phyloP scores from a whole-genome alignment of 768 basidiomycete genomes.

The Rhodocollybia butyracea region DNA sequence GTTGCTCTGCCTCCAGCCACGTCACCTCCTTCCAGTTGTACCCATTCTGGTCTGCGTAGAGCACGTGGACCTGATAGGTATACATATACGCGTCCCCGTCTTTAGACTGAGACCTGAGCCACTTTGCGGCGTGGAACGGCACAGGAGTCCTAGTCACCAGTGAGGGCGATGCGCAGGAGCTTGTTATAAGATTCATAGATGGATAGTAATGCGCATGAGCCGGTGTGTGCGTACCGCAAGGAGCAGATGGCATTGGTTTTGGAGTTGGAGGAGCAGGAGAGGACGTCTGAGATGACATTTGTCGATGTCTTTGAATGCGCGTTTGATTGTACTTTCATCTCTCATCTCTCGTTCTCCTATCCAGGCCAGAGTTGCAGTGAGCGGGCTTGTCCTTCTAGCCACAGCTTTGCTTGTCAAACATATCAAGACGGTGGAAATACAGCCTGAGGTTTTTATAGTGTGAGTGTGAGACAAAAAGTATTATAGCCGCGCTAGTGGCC shows the following conservation, averaged over 20 bases:
- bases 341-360: background rate
- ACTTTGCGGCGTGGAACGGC: slow-evolving; percentile 42
- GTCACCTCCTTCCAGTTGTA: slow-evolving; percentile 34
- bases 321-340: slow-evolving; percentile 23
- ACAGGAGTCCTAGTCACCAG: slow-evolving; percentile 47
- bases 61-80: slow-evolving; percentile 37
- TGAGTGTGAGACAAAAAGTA: too few relatives aligned
- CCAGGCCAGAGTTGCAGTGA: background rate
- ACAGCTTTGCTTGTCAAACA: slow-evolving; percentile 7
- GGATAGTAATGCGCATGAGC: slow-evolving; percentile 42
- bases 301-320: slow-evolving; percentile 37
- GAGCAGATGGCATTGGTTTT: slow-evolving; percentile 22
- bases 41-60: slow-evolving; percentile 40
- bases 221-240: slow-evolving; percentile 32
- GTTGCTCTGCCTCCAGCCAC: slow-evolving; percentile 35
- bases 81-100: background rate
- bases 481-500: too few relatives aligned
- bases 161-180: slow-evolving; percentile 35
- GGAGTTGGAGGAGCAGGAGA: slow-evolving; percentile 23
- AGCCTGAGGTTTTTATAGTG: too few relatives aligned
- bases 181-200: slow-evolving; percentile 39
- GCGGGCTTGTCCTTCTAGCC: background rate
- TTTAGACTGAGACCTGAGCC: slow-evolving; percentile 11
- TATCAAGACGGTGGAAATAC: slow-evolving; percentile 1
- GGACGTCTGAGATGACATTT: slow-evolving; percentile 29